These are phyloP conservation scores for Phytophthora nicotianae DNA, from an alignment of 352 stramenopile species.

Conservation along the genomic window DNA sequence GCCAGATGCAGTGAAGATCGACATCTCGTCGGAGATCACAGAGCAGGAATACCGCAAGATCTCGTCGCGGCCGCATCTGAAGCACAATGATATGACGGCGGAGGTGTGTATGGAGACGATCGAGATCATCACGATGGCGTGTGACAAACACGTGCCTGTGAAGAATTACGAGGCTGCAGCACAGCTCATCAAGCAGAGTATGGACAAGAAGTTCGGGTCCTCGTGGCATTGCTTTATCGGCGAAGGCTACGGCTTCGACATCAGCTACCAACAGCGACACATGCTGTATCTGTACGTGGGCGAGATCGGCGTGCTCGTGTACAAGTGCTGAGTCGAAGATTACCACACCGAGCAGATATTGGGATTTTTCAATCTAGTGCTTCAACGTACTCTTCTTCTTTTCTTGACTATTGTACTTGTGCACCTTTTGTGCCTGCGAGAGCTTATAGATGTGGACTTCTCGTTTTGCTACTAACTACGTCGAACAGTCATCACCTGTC, in stretches of 20 bases:
- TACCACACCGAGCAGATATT: neutral
- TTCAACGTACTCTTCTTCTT: conserved; percentile 12
- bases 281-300: conserved; percentile 96
- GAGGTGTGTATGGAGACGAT: conserved; percentile 95
- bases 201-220: conserved; percentile 98
- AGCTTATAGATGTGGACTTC: conserved; percentile 11
- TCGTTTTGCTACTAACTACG: conserved; percentile 27
- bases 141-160: conserved; percentile 93
- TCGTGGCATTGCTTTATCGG: conserved; percentile 97
- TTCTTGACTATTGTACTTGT: conserved; percentile 35
- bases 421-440: conserved; percentile 25
- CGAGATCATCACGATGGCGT: conserved; percentile 96
- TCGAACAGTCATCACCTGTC: conserved; percentile 19
- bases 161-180: conserved; percentile 95
- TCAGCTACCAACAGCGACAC: conserved; percentile 96
- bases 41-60: conserved; percentile 87
- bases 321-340: conserved; percentile 89
- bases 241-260: conserved; percentile 96
- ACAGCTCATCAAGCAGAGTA: conserved; percentile 95
- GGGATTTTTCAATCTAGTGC: conserved; percentile 16
- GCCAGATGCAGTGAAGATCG: conserved; percentile 57
- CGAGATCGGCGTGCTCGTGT: conserved; percentile 94
- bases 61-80: conserved; percentile 79
- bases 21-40: conserved; percentile 54
- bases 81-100: conserved; percentile 91